Percentiles rank a stretch among this genome's conserved stretches.
Conservation (phyloP, 2,329 filamentous ascomycete genomes). For the Alternaria panax region DNA sequence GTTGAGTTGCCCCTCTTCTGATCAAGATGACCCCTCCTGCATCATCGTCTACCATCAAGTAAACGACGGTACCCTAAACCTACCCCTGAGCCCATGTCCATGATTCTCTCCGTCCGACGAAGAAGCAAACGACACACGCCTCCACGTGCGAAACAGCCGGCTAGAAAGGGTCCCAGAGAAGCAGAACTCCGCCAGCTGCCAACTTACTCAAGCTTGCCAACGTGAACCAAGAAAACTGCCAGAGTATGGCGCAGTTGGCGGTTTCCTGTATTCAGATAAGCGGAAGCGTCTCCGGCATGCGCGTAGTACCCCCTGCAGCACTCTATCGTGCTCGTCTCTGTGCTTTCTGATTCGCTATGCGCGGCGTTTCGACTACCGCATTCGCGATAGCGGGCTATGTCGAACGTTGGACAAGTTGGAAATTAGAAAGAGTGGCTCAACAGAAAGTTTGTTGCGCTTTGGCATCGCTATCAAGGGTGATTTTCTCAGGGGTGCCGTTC, state of each 20-base stretch:
- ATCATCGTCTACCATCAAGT: neutral
- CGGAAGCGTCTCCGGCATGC: neutral
- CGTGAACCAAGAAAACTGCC: neutral
- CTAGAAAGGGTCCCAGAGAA: neutral
- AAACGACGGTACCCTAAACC: neutral
- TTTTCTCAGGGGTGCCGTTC: neutral
- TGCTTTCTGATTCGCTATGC: neutral
- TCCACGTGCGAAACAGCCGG: neutral
- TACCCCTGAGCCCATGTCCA: neutral
- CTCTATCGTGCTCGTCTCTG: neutral
- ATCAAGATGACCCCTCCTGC: neutral
- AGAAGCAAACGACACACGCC: too few species aligned
- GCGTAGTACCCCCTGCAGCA: neutral
- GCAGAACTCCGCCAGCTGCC: neutral
- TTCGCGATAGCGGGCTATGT: neutral
- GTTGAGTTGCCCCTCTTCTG: neutral
- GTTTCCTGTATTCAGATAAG: neutral
- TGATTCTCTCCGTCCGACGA: too few species aligned
- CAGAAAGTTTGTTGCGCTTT: conserved; percentile 1
- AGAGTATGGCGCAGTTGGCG: neutral
- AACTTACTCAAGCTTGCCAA: neutral
- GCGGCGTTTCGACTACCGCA: neutral
- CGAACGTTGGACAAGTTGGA: neutral
- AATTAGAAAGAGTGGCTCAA: neutral
- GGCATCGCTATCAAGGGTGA: neutral